phyloP scores from a whole-genome alignment of 257 asterid species.

The Plantago ovata region DNA sequence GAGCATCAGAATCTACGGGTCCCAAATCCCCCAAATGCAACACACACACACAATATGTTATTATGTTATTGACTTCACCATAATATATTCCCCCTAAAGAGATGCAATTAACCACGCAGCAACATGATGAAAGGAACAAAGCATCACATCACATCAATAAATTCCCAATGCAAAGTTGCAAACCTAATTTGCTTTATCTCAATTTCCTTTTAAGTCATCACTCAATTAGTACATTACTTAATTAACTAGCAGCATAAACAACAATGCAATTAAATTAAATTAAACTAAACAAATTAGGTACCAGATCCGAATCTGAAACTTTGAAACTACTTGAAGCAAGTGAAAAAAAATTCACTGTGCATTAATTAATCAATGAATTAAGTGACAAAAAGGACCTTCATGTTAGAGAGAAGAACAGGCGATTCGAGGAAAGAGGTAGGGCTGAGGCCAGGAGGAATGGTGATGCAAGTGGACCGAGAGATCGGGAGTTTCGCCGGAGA shows the following conservation, averaged over 20 bases:
- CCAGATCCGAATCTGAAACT: constrained; percentile 48
- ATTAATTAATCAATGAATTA: neutral
- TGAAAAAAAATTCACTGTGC: neutral
- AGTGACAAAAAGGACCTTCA: constrained; percentile 48
- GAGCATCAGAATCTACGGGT: constrained; percentile 59
- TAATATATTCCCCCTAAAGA: constrained; percentile 48
- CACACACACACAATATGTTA: constrained; percentile 6
- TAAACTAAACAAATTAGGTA: too few species aligned
- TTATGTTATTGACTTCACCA: constrained; percentile 28
- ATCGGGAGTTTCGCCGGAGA: constrained; percentile 99
- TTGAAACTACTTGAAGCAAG: constrained; percentile 1
- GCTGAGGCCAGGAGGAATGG: constrained; percentile 91
- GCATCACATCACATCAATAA: constrained; percentile 37
- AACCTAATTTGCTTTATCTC: constrained; percentile 12
- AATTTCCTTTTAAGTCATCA: neutral
- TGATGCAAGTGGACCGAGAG: constrained; percentile 78
- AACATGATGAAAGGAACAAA: constrained; percentile 40
- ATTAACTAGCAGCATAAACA: too few species aligned
- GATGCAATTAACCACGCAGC: constrained; percentile 25
- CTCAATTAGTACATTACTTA: neutral
- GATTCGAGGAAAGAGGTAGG: constrained; percentile 95
- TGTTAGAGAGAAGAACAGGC: constrained; percentile 89
- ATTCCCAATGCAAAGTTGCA: constrained; percentile 30
- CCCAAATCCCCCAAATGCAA: constrained; percentile 34
- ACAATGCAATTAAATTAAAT: too few species aligned